Evolutionary conservation across 1,284 basidiomycete genomes (phyloP), one percentile per base, ranked within the genome.

Genomic region (Cryptococcus floricola): DNA sequence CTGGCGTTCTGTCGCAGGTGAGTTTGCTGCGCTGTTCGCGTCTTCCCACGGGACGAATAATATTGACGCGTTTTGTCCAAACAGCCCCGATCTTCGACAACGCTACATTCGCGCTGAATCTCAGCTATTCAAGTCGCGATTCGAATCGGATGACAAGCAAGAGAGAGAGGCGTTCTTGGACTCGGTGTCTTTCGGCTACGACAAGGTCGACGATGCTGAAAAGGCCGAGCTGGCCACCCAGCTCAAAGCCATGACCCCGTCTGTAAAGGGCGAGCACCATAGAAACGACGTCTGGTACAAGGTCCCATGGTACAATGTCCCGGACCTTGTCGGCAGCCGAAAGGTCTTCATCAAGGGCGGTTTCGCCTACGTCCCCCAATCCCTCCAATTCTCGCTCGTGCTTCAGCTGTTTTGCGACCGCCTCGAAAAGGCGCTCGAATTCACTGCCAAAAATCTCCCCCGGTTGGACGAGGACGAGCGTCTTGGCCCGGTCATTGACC

Each of bases 381-480:
- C 80, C 55, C 87, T 94, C 67, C 87, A 92, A 74, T 87, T 89
- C 14, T 92, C 88, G 67, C 86, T 98, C 53, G 84, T 98, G 9
- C 85, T 90, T 50, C 87, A 94, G 68, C 92, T 91, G 66, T 98
- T 96, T 70, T 83, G 89, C 59, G 78, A 80, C 4, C 82, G 84
- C 44, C 78, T 98, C n/a, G 84, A 85, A 65, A 83, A 82, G 57
- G 87, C 88, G 14, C 81, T 98, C 37, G 88, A 95, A 90, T 73
- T 85, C 63, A 98, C 95, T 10, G 87, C 94, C 10, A 89, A 88
- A 71, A 85, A 87, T 25, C 81, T 98, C 5, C 94, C 94, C 1
- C 84, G 91, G n/a, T 80, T 99, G 52, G 95, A 98, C 66, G 95
- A 98, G 76, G 96, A 98, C 71, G 89, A 88, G 39, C 88, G 96